Percentiles rank a stretch among this genome's conserved stretches.
phyloP scores from a whole-genome alignment of 1,284 basidiomycete species.

The Schizopora paradoxa region DNA sequence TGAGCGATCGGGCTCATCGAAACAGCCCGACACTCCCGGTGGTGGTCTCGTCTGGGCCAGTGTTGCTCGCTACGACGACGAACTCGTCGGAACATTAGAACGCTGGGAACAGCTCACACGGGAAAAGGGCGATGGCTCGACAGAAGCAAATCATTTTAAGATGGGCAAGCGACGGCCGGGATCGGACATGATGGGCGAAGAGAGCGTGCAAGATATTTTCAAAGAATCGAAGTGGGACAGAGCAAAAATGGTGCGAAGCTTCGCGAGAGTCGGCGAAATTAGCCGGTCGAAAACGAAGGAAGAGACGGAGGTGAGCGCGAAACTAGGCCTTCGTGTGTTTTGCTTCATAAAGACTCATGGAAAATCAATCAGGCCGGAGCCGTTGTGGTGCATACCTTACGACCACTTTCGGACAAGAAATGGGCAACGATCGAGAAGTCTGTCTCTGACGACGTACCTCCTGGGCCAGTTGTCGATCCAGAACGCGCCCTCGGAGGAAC shows the following conservation, averaged over 20 bases:
- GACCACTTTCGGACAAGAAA: constrained; percentile 38
- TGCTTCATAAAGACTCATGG: constrained; percentile 1
- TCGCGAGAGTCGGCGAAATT: constrained; percentile 52
- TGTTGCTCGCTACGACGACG: constrained; percentile 72
- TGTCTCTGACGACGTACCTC: no score
- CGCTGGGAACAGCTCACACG: constrained; percentile 53
- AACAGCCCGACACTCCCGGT: constrained; percentile 20
- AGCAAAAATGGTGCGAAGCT: constrained; percentile 71
- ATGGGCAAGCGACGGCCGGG: constrained; percentile 35
- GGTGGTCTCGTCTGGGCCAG: constrained; percentile 62
- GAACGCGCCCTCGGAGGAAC: constrained; percentile 30
- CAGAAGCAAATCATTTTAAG: constrained; percentile 32
- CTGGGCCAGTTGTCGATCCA: not conserved
- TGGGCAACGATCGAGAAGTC: constrained; percentile 36
- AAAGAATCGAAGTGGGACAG: constrained; percentile 58
- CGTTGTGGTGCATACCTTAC: constrained; percentile 38
- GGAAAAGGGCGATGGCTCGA: no score
- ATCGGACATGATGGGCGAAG: constrained; percentile 33
- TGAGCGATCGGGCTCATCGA: constrained; percentile 29
- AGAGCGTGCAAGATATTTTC: constrained; percentile 41
- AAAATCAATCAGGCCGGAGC: constrained; percentile 33
- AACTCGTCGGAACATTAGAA: constrained; percentile 55
- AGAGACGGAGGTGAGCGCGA: constrained; percentile 23
- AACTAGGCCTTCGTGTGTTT: constrained; percentile 18
- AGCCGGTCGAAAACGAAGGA: constrained; percentile 32